Base-by-base conservation (phyloP, 1,284 basidiomycete species). In the Ceratobasidium papillatum region DNA sequence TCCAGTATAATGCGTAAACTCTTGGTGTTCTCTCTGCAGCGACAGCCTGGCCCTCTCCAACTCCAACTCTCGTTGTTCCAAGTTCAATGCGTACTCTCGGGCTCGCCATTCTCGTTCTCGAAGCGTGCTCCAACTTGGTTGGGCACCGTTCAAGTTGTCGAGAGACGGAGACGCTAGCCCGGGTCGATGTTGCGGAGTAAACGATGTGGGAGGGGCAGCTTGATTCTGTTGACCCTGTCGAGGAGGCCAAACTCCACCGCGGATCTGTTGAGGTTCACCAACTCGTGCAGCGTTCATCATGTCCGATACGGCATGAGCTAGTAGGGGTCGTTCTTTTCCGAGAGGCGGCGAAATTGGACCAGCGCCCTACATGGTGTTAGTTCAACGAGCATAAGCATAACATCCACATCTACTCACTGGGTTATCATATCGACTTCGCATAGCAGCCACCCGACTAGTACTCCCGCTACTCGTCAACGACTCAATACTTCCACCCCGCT, bases 231-330 rank as follows among this genome's bases (percentile, higher is more conserved):
- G 54, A 19, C 4, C 32, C 34, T 58, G 54, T 34, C 54, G 54
- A 27, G 52, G 68, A 4, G 68, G 36, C 68, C 68, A 71, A 11
- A 30, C 43, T 43, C 51, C 38, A 27, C 49, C 34, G 30, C 27
- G 51, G 9, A 43, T 43, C 25, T 59, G 36, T 30, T 51, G 51
- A 56, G 41, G 25, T 30, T 71, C 68, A 4, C 41, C 52, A 34
- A 43, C 36, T 1, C 68, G 52, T 3, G 68, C 68, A 36, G 68
- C 68, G 43, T 71, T 71, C 68, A 71, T 49, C n/a, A 93, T 82
- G 76, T 88, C 85, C 7, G 86, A 86, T 17, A 92, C 91, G 64
- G 88, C 91, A 66, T 87, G 81, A 0, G 89, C 87, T 32, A 91
- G 79, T 14, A 87, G 86, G 45, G 90, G 87, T 19, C 89, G 78